Evolutionary conservation across 2,329 filamentous ascomycete genomes (phyloP), one percentile per base, ranked within the genome.

Genomic region (Blastomyces gilchristii): DNA sequence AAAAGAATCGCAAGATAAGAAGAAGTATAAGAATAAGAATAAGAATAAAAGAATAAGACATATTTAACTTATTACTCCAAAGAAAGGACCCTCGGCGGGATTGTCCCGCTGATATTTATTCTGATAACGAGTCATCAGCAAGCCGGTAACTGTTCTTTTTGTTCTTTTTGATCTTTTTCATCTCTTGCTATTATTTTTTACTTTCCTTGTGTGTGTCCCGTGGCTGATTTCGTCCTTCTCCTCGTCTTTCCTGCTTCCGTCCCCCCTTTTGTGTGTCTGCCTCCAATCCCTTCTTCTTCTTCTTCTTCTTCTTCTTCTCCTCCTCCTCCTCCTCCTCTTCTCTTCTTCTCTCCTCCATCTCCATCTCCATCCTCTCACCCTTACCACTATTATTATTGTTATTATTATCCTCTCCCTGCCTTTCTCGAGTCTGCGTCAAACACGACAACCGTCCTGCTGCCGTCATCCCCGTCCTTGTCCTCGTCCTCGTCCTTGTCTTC

Each of bases 291-390:
- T 49, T 60, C 59, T 28, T 63, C 54, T 62, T 64, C 61, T 43
- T 63, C 54, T 62, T 64, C 61, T 43, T 22, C 16, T 28, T 18
- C 6, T 45, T 52, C 37, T n/a, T 60, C 45, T 62, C 31, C 47
- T 49, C 53, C 63, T 63, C 60, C 60, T 28, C 58, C 60, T 62
- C 62, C 62, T 63, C 57, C 65, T 62, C 31, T 37, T 47, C 28
- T 11, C 41, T 60, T 25, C 60, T 50, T 18, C n/a, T 47, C 43
- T 53, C 60, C 28, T 18, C 43, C 31, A 43, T 12, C 7, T 16
- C 3, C 43, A 25, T 7, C 18, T 12, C 11, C 39, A 4, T n/a
- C 9, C 11, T 25, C 5, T 28, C 7, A 31, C 56, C 31, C 2
- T 6, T n/a, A 18, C 34, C 43, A 53, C 34, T 25, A 34, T 8